Evolutionary conservation across 208 protist genomes (phyloP).

Genomic region (Crithidia mellificae): DNA sequence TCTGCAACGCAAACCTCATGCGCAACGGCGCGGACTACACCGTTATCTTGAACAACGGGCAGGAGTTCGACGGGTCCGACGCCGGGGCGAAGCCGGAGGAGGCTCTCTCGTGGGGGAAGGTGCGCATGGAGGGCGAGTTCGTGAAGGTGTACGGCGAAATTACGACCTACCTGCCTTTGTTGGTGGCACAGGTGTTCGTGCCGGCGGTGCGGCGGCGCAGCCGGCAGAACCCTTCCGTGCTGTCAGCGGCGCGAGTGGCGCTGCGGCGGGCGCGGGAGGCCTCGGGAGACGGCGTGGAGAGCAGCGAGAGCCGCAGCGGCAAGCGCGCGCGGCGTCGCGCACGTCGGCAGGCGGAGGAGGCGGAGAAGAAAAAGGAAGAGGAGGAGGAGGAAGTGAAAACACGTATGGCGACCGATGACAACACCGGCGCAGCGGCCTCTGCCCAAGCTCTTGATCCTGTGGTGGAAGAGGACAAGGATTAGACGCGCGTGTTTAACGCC

Average conservation of each 20-base stretch:
- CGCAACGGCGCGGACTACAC: conserved; percentile 99
- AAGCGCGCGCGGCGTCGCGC: too few species aligned
- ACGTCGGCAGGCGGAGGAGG: too few species aligned
- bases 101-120: conserved; percentile 99
- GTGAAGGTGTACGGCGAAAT: conserved; percentile 99
- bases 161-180: conserved; percentile 96
- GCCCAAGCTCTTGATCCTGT: too few species aligned
- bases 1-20: conserved; percentile 99
- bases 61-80: conserved; percentile 99
- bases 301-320: not conserved
- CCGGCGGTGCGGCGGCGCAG: conserved; percentile 50
- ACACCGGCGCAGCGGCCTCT: too few species aligned
- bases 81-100: conserved; percentile 98
- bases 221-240: not conserved
- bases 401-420: too few species aligned
- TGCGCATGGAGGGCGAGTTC: conserved; percentile 91
- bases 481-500: too few species aligned
- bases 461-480: too few species aligned
- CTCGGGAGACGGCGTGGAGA: not conserved
- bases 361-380: too few species aligned
- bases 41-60: conserved; percentile 97
- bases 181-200: conserved; percentile 96
- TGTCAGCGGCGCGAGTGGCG: conserved; percentile 1
- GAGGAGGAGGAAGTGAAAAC: too few species aligned
- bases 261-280: not conserved